Conservation (phyloP, 192 early-diverging fungal genomes). For the Coemansia sp. region DNA sequence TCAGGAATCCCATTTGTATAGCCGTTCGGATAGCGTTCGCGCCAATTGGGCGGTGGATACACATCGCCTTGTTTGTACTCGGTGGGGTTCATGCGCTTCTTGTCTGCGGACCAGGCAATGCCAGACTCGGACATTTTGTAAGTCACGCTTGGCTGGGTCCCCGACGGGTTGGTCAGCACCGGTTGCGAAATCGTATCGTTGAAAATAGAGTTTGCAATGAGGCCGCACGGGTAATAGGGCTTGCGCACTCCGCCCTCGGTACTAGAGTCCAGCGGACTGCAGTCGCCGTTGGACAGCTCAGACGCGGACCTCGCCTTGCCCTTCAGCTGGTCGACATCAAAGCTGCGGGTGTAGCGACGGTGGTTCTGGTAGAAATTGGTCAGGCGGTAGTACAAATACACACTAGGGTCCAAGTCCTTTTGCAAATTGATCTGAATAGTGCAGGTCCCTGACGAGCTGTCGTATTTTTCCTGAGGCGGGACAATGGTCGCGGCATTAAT, state of each 20-base stretch:
- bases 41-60: conserved; percentile 88
- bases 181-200: conserved; percentile 69
- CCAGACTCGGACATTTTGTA: conserved; percentile 63
- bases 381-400: conserved; percentile 92
- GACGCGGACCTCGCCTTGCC: conserved; percentile 53
- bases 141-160: conserved; percentile 14
- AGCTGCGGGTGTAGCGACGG: conserved; percentile 88
- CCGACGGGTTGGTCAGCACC: conserved; percentile 55
- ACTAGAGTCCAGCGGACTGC: conserved; percentile 55
- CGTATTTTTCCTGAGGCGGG: conserved; percentile 51
- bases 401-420: conserved; percentile 62
- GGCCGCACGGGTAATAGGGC: conserved; percentile 89
- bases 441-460: conserved; percentile 55
- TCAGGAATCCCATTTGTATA: conserved; percentile 51
- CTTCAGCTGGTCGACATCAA: conserved; percentile 76
- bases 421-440: conserved; percentile 69
- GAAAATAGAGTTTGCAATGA: conserved; percentile 97
- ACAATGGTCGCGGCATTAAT: conserved; percentile 24
- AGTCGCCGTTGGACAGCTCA: conserved; percentile 51
- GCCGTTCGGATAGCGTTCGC: conserved; percentile 54
- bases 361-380: conserved; percentile 99
- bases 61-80: conserved; percentile 54
- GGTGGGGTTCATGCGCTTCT: conserved; percentile 60
- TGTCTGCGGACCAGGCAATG: conserved; percentile 89
- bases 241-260: conserved; percentile 20